These are phyloP conservation scores for Chenopodium formosanum DNA, from an alignment of 148 eudicot species.

Conservation along the genomic window DNA sequence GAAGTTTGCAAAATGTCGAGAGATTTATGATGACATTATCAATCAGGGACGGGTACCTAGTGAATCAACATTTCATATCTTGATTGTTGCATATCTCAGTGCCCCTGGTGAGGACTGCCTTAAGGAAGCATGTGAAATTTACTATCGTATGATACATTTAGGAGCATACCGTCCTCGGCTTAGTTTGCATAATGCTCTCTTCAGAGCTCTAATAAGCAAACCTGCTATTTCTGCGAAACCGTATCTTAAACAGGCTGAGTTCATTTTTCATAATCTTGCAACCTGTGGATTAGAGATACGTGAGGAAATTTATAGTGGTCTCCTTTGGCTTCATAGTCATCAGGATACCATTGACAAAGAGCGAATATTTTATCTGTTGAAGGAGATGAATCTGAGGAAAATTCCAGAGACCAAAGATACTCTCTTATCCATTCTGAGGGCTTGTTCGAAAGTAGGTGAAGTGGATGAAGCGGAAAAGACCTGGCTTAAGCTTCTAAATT, in stretches of 20 bases:
- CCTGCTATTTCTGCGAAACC: conserved; percentile 54
- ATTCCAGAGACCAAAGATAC: conserved; percentile 64
- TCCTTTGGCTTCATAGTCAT: conserved; percentile 95
- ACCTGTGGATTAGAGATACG: conserved; percentile 63
- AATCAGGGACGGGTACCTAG: conserved; percentile 84
- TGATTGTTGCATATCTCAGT: conserved; percentile 78
- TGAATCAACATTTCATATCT: conserved; percentile 88
- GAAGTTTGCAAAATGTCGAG: conserved; percentile 68
- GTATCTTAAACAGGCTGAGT: conserved; percentile 84
- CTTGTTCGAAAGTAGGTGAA: conserved; percentile 80
- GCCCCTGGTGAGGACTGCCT: conserved; percentile 51
- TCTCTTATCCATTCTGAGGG: conserved; percentile 76
- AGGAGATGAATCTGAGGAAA: conserved; percentile 60
- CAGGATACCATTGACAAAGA: conserved; percentile 73
- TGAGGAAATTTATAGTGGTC: conserved; percentile 75
- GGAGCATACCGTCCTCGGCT: conserved; percentile 86
- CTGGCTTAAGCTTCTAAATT: conserved; percentile 58
- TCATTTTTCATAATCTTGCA: conserved; percentile 67
- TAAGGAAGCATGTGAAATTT: conserved; percentile 75
- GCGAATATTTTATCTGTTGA: conserved; percentile 55
- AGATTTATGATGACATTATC: conserved; percentile 75
- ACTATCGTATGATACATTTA: conserved; percentile 83
- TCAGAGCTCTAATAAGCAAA: conserved; percentile 65
- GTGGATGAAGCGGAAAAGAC: conserved; percentile 65
- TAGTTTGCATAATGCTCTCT: conserved; percentile 83